phyloP scores from a whole-genome alignment of 495 filamentous ascomycete species.

The Aspergillus avenaceus region DNA sequence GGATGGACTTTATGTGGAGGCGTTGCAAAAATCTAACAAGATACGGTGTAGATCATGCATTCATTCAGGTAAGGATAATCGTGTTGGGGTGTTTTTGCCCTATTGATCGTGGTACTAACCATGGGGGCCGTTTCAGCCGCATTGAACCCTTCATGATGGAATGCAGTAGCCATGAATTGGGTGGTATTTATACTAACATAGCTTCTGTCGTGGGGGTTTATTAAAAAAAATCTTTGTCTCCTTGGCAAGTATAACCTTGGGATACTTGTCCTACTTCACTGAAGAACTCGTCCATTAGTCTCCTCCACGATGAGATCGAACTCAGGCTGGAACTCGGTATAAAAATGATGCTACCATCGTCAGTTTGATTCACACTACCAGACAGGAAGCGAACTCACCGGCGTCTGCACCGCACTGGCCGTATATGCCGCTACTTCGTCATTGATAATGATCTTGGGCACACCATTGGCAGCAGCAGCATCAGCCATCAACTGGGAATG shows the following conservation, averaged over 20 bases:
- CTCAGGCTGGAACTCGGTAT: conserved; percentile 44
- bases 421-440: conserved; percentile 36
- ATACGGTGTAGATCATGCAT: background rate
- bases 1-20: background rate
- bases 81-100: too few species aligned
- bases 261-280: too few species aligned
- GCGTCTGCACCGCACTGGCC: conserved; percentile 36
- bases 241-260: too few species aligned
- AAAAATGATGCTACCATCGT: conserved; percentile 36
- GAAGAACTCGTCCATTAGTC: conserved; percentile 36
- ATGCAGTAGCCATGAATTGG: too few species aligned
- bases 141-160: background rate
- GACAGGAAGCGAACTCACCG: conserved; percentile 17
- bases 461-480: conserved; percentile 53
- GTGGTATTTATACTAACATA: background rate
- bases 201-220: background rate
- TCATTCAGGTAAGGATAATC: background rate
- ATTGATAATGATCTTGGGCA: conserved; percentile 51
- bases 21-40: background rate
- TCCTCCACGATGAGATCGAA: conserved; percentile 44
- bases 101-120: too few species aligned
- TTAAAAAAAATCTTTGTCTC: too few species aligned
- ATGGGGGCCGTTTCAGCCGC: background rate
- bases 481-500: conserved; percentile 64
- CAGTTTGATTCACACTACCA: conserved; percentile 1